Conservation (phyloP, 2,329 filamentous ascomycete genomes). For the Aspergillus fumigatus region DNA sequence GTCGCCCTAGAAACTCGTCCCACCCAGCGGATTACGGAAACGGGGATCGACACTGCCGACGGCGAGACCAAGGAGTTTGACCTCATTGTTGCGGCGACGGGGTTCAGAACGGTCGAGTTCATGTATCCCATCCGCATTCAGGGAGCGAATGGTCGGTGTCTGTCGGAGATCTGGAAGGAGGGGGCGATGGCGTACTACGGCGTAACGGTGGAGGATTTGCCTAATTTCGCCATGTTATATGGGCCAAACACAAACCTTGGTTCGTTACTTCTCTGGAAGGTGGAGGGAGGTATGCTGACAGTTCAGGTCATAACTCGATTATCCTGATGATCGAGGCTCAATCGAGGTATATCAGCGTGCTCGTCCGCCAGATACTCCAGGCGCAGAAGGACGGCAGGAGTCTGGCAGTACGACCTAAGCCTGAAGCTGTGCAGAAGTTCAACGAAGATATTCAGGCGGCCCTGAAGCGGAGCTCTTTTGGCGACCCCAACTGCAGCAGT, state of each 20-base stretch:
- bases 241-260: constrained; percentile 53
- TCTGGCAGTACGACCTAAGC: constrained; percentile 45
- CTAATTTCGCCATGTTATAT: constrained; percentile 56
- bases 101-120: constrained; percentile 57
- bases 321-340: constrained; percentile 61
- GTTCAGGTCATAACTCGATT: constrained; percentile 50
- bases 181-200: constrained; percentile 51
- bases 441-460: constrained; percentile 45
- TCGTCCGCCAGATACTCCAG: constrained; percentile 48
- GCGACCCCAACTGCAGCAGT: constrained; percentile 49
- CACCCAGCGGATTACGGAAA: constrained; percentile 45
- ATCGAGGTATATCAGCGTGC: constrained; percentile 48
- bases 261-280: constrained; percentile 7
- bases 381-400: constrained; percentile 38
- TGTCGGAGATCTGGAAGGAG: constrained; percentile 51
- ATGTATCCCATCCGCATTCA: constrained; percentile 53
- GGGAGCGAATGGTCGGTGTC: constrained; percentile 40
- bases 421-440: constrained; percentile 36
- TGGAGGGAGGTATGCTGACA: neutral
- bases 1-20: constrained; percentile 48
- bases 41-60: constrained; percentile 45
- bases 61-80: constrained; percentile 46
- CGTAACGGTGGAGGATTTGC: constrained; percentile 48
- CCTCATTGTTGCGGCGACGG: constrained; percentile 55
- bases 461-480: constrained; percentile 46